Conservation (phyloP, 2,329 filamentous ascomycete genomes). For the Apiospora kogelbergensis region DNA sequence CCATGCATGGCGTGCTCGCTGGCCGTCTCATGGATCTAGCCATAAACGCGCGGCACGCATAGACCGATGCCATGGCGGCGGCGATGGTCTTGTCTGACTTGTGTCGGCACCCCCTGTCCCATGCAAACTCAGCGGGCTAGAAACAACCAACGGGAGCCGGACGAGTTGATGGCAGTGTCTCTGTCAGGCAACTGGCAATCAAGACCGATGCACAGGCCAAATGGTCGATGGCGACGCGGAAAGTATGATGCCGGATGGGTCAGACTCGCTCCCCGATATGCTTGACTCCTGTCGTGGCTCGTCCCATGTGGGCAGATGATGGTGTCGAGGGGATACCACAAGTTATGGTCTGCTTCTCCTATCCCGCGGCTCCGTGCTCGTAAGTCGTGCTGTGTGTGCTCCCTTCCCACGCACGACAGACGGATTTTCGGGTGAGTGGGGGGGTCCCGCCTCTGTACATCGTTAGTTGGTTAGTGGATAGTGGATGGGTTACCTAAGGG, state of each 20-base stretch:
- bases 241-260: neutral
- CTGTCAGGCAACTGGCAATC: neutral
- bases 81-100: neutral
- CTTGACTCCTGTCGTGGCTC: neutral
- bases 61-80: neutral
- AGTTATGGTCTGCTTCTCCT: neutral
- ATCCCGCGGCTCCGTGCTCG: neutral
- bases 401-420: no score
- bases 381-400: neutral
- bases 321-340: neutral
- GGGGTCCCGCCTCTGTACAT: no score
- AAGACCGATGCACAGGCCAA: neutral
- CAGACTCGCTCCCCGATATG: neutral
- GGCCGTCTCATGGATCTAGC: neutral
- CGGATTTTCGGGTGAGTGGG: neutral
- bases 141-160: neutral
- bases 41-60: neutral
- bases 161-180: neutral
- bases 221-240: neutral
- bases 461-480: no score
- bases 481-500: neutral
- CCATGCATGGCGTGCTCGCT: neutral
- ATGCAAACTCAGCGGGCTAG: neutral
- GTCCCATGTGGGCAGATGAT: constrained; percentile 1
- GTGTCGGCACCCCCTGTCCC: neutral